Evolutionary conservation across 768 basidiomycete genomes (phyloP).

Genomic region (Macrolepiota dolichaula): DNA sequence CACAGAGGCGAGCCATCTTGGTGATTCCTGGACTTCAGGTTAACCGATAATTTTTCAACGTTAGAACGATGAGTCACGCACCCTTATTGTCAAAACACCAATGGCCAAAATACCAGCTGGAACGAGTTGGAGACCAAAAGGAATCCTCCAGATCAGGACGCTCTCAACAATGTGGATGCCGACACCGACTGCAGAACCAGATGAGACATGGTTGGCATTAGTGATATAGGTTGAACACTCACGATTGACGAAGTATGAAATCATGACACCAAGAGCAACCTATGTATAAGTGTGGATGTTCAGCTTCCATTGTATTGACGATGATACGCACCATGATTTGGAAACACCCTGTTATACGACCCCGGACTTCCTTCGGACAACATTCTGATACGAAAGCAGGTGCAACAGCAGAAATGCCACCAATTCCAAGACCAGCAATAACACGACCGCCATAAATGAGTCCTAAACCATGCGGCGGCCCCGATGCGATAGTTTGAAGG

Average conservation of each 20-base stretch:
- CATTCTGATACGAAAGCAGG: constrained; percentile 88
- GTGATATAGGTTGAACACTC: constrained; percentile 22
- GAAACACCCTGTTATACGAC: constrained; percentile 81
- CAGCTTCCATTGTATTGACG: not conserved
- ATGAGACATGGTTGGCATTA: not conserved
- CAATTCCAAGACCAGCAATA: constrained; percentile 76
- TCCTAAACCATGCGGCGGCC: constrained; percentile 47
- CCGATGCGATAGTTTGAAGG: constrained; percentile 64
- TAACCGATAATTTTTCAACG: not conserved
- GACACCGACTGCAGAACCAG: constrained; percentile 50
- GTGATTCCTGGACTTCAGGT: constrained; percentile 52
- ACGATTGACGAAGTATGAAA: constrained; percentile 83
- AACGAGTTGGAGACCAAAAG: constrained; percentile 73
- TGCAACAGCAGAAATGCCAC: constrained; percentile 78
- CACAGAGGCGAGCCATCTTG: constrained; percentile 71
- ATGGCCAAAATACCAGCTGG: constrained; percentile 69
- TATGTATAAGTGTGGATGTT: constrained; percentile 12
- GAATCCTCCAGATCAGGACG: constrained; percentile 61
- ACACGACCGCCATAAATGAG: constrained; percentile 83
- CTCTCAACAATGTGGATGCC: constrained; percentile 47
- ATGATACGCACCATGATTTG: constrained; percentile 63
- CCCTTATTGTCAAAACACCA: constrained; percentile 66
- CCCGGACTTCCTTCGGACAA: constrained; percentile 82
- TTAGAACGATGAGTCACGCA: constrained; percentile 13
- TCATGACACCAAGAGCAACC: constrained; percentile 79